Conservation (phyloP, 169 alveolate genomes). For the Eimeria tenella region DNA sequence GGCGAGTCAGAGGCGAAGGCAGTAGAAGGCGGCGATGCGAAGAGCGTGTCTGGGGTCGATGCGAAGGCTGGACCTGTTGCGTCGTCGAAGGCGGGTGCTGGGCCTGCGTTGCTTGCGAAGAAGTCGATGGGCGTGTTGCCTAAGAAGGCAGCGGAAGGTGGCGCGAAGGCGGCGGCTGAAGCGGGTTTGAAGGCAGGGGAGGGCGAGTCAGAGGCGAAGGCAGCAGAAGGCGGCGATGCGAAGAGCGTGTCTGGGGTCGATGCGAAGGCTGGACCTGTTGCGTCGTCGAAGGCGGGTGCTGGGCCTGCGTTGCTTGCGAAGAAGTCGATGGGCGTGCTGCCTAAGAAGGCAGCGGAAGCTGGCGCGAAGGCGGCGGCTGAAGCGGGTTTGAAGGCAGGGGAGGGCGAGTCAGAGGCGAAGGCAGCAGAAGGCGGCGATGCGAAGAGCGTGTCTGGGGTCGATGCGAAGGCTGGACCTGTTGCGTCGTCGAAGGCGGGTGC, state of each 20-base stretch:
- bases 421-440: not conserved
- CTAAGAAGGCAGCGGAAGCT: conserved; percentile 36
- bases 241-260: conserved; percentile 17
- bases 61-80: conserved; percentile 26
- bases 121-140: conserved; percentile 12
- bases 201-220: conserved; percentile 24
- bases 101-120: conserved; percentile 29
- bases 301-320: conserved; percentile 40
- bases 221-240: not conserved
- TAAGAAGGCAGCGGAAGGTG: conserved; percentile 27
- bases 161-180: not conserved
- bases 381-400: not conserved
- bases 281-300: not conserved
- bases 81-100: not conserved
- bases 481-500: not conserved
- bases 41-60: not conserved
- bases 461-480: not conserved
- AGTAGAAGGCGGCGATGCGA: not conserved
- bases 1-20: not conserved
- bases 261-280: not conserved
- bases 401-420: conserved; percentile 18
- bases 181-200: not conserved
- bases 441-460: conserved; percentile 13
- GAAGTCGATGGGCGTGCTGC: conserved; percentile 31
- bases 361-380: not conserved